These are phyloP conservation scores for Globisporangium okanoganense DNA, from an alignment of 352 stramenopile genomes.

Conservation along the genomic window DNA sequence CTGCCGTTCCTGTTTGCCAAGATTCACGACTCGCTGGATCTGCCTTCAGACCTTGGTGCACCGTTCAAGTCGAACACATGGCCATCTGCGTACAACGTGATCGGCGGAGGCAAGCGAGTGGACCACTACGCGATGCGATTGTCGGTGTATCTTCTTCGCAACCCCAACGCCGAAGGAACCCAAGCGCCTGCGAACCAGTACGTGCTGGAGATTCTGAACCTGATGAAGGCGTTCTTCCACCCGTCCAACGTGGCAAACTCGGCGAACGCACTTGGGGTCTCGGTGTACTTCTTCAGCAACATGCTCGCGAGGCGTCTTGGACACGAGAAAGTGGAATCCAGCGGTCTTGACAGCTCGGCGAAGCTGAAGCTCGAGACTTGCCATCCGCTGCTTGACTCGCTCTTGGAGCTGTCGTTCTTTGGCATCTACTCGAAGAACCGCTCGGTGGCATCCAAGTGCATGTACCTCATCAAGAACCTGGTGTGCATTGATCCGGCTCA, in stretches of 20 bases:
- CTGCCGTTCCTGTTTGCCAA: constrained; percentile 67
- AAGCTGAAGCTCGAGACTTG: constrained; percentile 30
- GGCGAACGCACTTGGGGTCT: constrained; percentile 45
- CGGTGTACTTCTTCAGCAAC: constrained; percentile 52
- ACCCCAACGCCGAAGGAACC: constrained; percentile 13
- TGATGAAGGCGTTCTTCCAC: constrained; percentile 70
- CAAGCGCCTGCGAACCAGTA: constrained; percentile 33
- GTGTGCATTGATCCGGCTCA: constrained; percentile 46
- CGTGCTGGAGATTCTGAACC: constrained; percentile 50
- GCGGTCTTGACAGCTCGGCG: background rate
- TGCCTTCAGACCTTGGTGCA: constrained; percentile 63
- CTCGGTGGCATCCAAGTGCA: constrained; percentile 57
- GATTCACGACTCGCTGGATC: constrained; percentile 48
- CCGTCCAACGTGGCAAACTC: constrained; percentile 65
- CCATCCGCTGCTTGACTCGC: constrained; percentile 35
- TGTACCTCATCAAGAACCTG: constrained; percentile 67
- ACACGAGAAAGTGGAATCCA: constrained; percentile 32
- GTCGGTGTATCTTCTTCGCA: constrained; percentile 45
- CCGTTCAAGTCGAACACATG: constrained; percentile 62
- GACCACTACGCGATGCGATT: constrained; percentile 52
- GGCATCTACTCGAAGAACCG: constrained; percentile 76
- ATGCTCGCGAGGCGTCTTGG: constrained; percentile 48
- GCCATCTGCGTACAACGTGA: constrained; percentile 38
- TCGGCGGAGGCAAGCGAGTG: constrained; percentile 57
- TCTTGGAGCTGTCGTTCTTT: constrained; percentile 54